phyloP scores from a whole-genome alignment of 345 rosid species.

The Melastoma malabathricum region DNA sequence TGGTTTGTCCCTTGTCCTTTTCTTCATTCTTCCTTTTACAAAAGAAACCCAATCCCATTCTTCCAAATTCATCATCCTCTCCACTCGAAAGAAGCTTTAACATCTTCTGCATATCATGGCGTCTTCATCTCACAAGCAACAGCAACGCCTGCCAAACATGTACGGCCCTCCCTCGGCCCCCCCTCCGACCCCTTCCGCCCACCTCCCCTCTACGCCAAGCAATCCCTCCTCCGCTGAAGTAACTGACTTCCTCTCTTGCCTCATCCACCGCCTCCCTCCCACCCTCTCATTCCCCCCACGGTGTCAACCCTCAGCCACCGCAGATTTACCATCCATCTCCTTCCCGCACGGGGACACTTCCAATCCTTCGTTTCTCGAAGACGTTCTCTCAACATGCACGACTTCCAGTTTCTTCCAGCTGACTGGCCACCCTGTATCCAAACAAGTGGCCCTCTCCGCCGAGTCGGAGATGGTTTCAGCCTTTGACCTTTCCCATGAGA shows the following conservation, averaged over 20 bases:
- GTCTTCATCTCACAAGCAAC: slow-evolving; percentile 38
- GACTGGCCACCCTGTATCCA: slow-evolving; percentile 20
- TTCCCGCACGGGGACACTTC: slow-evolving; percentile 12
- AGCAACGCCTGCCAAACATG: slow-evolving; percentile 19
- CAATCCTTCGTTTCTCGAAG: slow-evolving; percentile 8
- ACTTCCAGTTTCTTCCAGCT: slow-evolving; percentile 49
- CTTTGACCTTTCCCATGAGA: slow-evolving; percentile 27
- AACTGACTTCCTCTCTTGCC: slow-evolving; percentile 48
- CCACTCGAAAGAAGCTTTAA: background rate
- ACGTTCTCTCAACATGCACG: slow-evolving; percentile 23
- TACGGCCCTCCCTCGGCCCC: slow-evolving; percentile 60
- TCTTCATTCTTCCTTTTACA: no score
- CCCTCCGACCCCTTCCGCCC: slow-evolving; percentile 69
- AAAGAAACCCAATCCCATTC: no score
- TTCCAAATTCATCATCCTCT: no score
- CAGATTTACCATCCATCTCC: slow-evolving; percentile 22
- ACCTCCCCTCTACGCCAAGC: slow-evolving; percentile 19
- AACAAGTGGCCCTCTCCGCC: slow-evolving; percentile 44
- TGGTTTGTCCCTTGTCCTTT: no score
- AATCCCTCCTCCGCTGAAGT: slow-evolving; percentile 22
- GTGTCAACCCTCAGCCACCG: slow-evolving; percentile 12
- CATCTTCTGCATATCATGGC: slow-evolving; percentile 16
- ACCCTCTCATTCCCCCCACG: slow-evolving; percentile 29
- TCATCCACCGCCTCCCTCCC: slow-evolving; percentile 71
- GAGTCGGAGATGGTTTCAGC: slow-evolving; percentile 44